Conservation (phyloP, 495 filamentous ascomycete genomes). For the Penicillium antarcticum region DNA sequence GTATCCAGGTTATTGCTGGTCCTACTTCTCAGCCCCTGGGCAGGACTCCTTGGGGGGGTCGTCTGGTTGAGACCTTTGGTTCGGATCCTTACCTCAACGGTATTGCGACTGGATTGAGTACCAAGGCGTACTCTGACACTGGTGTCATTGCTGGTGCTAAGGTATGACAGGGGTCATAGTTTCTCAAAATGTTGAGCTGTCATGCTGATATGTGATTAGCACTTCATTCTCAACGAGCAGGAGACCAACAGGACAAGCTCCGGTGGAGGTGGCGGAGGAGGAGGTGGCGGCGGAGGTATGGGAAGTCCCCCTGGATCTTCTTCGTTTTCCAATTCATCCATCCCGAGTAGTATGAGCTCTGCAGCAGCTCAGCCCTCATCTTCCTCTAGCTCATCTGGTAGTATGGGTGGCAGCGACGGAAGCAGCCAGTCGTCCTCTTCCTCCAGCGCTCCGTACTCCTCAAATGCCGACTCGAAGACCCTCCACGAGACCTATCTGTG, state of each 20-base stretch:
- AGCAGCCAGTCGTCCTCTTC: conserved; percentile 26
- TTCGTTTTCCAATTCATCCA: background rate
- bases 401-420: conserved; percentile 1
- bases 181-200: too few species aligned
- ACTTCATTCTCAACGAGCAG: conserved; percentile 64
- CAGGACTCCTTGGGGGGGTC: conserved; percentile 63
- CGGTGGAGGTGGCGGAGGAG: conserved; percentile 3
- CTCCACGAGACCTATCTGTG: conserved; percentile 74
- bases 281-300: conserved; percentile 1
- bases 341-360: background rate
- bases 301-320: background rate
- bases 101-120: conserved; percentile 50
- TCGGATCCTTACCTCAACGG: conserved; percentile 50
- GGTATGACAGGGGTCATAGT: conserved; percentile 17
- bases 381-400: background rate
- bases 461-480: conserved; percentile 62
- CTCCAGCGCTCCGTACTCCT: conserved; percentile 49
- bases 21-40: conserved; percentile 69
- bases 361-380: conserved; percentile 5
- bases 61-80: conserved; percentile 62
- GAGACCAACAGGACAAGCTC: conserved; percentile 44
- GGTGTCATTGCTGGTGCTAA: conserved; percentile 72
- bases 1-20: conserved; percentile 52
- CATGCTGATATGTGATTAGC: conserved; percentile 24
- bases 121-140: conserved; percentile 60